Conservation (phyloP, 768 basidiomycete genomes). For the Termitomyces sp. region DNA sequence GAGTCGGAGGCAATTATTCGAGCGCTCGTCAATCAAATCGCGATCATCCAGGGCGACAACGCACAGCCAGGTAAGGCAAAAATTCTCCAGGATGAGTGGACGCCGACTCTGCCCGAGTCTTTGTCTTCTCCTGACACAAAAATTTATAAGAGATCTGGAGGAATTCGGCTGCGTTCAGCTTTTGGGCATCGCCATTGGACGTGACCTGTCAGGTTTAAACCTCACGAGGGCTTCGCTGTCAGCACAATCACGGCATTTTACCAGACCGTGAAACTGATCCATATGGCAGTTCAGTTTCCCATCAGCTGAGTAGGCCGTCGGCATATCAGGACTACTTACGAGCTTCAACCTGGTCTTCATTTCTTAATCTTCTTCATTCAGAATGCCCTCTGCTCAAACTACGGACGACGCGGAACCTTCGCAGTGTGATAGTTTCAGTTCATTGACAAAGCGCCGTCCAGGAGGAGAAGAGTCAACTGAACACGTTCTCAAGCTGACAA, state of each 20-base stretch:
- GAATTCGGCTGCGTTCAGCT: neutral
- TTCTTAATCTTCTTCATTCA: neutral
- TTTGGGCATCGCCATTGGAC: neutral
- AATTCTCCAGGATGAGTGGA: neutral
- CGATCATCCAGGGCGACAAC: neutral
- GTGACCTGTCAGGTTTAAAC: slow-evolving; percentile 1
- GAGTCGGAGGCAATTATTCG: neutral
- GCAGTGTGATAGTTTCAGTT: neutral
- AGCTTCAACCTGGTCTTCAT: neutral
- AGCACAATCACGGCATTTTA: slow-evolving; percentile 7
- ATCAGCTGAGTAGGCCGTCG: neutral
- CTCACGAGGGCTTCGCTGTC: slow-evolving; percentile 6
- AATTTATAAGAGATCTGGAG: neutral
- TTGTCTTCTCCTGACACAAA: neutral
- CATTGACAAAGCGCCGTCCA: neutral
- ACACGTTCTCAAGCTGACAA: slow-evolving; percentile 10
- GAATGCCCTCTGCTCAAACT: neutral
- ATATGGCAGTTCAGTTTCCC: slow-evolving; percentile 4
- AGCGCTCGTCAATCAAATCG: neutral
- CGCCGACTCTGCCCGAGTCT: neutral
- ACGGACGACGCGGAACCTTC: slow-evolving; percentile 1
- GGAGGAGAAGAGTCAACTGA: slow-evolving; percentile 1
- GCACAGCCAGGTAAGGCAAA: neutral
- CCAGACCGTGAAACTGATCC: slow-evolving; percentile 9
- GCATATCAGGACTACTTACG: neutral